Evolutionary conservation across 352 stramenopile genomes (phyloP).

Genomic region (Phytopythium litorale): DNA sequence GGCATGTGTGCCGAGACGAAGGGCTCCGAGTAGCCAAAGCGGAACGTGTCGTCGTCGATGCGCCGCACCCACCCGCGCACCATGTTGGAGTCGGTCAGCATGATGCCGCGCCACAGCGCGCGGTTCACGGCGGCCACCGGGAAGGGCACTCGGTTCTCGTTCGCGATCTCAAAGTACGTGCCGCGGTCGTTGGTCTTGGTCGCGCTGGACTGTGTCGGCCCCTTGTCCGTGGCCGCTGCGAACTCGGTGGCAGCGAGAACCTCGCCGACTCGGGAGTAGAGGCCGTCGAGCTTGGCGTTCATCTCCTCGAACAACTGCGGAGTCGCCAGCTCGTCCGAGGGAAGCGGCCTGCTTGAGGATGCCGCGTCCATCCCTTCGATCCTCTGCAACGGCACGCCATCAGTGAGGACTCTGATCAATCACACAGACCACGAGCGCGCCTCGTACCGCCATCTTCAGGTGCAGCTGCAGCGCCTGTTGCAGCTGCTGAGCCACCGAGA

Average conservation of each 20-base stretch:
- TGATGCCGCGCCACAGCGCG: constrained; percentile 18
- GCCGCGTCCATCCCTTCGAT: not conserved
- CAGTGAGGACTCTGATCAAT: not conserved
- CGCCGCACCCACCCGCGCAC: constrained; percentile 12
- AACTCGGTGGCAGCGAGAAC: constrained; percentile 16
- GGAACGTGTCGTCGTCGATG: constrained; percentile 23
- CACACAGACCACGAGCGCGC: constrained; percentile 4
- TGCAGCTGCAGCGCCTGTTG: constrained; percentile 30
- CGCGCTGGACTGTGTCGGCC: not conserved
- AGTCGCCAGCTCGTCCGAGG: constrained; percentile 13
- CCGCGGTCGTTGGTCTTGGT: constrained; percentile 3
- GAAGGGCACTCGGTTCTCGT: constrained; percentile 25
- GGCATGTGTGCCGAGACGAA: constrained; percentile 16
- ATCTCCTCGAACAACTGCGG: constrained; percentile 17
- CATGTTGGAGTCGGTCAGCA: not conserved
- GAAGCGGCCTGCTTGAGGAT: not conserved
- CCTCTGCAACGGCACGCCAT: not conserved
- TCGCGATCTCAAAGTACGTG: constrained; percentile 13
- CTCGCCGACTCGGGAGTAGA: constrained; percentile 16
- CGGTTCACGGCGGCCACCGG: constrained; percentile 18
- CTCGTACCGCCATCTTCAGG: constrained; percentile 20
- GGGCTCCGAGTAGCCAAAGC: constrained; percentile 23
- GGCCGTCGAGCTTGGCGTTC: constrained; percentile 15
- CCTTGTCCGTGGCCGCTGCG: constrained; percentile 1
- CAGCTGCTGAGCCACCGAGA: constrained; percentile 24